phyloP scores from a whole-genome alignment of 208 protist species.

The Tetramitus jugosus region DNA sequence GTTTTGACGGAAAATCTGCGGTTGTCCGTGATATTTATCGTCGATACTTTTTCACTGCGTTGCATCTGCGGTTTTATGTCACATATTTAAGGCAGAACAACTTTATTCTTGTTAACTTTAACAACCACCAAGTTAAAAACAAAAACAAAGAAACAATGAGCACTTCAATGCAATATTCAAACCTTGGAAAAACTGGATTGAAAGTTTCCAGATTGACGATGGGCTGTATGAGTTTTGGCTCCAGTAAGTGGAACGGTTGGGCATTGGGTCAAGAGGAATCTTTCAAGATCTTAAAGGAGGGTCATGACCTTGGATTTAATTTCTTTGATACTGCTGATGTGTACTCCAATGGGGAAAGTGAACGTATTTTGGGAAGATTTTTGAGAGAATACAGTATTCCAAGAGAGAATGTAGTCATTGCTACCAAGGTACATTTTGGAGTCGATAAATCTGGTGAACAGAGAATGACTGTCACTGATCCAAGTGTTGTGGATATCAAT shows the following conservation, averaged over 20 bases:
- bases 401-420: background rate
- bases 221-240: background rate
- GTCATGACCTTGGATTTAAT: background rate
- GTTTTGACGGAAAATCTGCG: no score
- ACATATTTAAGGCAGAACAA: no score
- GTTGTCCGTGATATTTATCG: no score
- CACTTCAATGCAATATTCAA: background rate
- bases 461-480: background rate
- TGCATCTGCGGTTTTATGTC: no score
- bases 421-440: background rate
- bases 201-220: background rate
- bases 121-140: no score
- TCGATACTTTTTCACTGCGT: no score
- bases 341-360: background rate
- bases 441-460: background rate
- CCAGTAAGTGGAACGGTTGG: background rate
- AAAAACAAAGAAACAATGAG: background rate
- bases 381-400: background rate
- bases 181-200: background rate
- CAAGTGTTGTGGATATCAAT: background rate
- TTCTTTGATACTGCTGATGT: background rate
- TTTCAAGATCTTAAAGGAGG: background rate
- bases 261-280: background rate
- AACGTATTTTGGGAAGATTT: background rate
- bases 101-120: no score